Evolutionary conservation across 441 rosid genomes (phyloP).

Genomic region (Sinapis alba): DNA sequence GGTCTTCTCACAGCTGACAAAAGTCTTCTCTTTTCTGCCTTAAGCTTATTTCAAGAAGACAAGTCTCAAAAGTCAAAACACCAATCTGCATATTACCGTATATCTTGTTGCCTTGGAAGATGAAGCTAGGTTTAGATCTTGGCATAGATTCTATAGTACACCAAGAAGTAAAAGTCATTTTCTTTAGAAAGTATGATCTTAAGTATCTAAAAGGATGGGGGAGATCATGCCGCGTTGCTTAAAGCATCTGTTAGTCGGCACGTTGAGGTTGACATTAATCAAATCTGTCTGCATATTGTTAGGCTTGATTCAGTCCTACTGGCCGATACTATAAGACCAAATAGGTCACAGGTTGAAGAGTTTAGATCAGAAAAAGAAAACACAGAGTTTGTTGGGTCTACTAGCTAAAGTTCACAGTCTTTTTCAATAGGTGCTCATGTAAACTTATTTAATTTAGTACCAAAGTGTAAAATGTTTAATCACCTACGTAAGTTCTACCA

Average conservation of each 20-base stretch:
- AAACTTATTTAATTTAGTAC: no score
- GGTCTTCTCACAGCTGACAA: conserved; percentile 7
- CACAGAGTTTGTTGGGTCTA: no score
- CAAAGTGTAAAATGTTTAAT: no score
- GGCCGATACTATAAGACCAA: conserved; percentile 12
- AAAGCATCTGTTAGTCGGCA: background rate
- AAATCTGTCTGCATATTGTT: conserved; percentile 5
- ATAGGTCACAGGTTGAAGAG: no score
- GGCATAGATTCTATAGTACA: background rate
- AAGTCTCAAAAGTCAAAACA: conserved; percentile 22
- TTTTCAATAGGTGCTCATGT: no score
- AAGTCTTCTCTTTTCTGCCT: conserved; percentile 13
- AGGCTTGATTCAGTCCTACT: conserved; percentile 4
- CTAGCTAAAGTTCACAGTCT: no score
- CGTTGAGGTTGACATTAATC: conserved; percentile 18
- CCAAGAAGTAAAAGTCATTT: background rate
- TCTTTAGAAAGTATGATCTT: background rate
- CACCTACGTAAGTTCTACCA: no score
- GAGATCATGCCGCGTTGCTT: conserved; percentile 9
- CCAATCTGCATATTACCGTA: background rate
- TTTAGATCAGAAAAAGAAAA: no score
- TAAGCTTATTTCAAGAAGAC: background rate
- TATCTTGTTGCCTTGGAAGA: conserved; percentile 10
- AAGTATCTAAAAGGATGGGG: background rate
- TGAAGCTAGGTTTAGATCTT: conserved; percentile 7